These are phyloP conservation scores for Aspergillus wentii DNA, from an alignment of 495 filamentous ascomycete genomes.

Conservation along the genomic window DNA sequence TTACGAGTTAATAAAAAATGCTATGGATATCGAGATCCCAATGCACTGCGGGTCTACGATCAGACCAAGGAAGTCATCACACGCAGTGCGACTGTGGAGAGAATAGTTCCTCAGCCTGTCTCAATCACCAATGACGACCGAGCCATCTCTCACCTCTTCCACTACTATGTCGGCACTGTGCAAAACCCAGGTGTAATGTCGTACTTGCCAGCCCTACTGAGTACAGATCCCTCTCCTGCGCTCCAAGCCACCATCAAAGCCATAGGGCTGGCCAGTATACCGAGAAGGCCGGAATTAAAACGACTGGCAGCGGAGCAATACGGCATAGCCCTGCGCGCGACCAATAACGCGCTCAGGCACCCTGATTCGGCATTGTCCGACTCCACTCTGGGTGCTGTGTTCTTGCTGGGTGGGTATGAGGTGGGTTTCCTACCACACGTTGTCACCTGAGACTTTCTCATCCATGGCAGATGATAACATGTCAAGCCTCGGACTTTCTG, in stretches of 20 bases:
- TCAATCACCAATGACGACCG: constrained; percentile 4
- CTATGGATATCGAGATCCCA: constrained; percentile 8
- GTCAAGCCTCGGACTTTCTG: constrained; percentile 2
- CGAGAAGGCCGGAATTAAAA: constrained; percentile 4
- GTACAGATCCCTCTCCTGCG: constrained; percentile 3
- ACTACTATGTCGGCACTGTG: constrained; percentile 9
- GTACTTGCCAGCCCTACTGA: constrained; percentile 5
- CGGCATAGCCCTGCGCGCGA: constrained; percentile 8
- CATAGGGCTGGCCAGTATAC: constrained; percentile 11
- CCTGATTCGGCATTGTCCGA: constrained; percentile 8
- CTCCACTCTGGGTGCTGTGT: constrained; percentile 15
- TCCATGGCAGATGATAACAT: constrained; percentile 7
- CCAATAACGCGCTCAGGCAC: constrained; percentile 11
- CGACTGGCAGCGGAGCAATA: constrained; percentile 11
- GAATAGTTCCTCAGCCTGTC: neutral
- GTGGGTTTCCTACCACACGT: constrained; percentile 6
- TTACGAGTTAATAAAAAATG: constrained; percentile 7
- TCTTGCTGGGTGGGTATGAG: constrained; percentile 19
- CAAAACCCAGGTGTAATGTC: constrained; percentile 6
- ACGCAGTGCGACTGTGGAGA: neutral
- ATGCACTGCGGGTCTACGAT: constrained; percentile 7
- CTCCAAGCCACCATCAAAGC: constrained; percentile 11
- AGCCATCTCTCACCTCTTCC: constrained; percentile 5
- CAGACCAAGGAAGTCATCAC: constrained; percentile 5
- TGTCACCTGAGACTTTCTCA: neutral